Base-by-base conservation (phyloP, 495 filamentous ascomycete species). In the Penicillium subrubescens region DNA sequence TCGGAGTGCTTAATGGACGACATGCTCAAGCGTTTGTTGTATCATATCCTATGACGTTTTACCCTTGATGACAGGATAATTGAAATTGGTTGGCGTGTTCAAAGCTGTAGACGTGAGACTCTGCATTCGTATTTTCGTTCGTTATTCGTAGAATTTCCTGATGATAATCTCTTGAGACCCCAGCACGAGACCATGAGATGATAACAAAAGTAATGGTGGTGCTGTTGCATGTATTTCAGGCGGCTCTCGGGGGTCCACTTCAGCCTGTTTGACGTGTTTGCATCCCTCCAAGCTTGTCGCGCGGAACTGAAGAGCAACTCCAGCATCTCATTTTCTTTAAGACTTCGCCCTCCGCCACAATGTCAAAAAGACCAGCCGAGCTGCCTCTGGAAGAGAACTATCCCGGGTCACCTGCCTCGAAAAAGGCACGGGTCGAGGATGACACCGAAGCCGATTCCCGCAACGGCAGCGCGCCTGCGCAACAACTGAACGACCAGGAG, bases 321-420 rank as follows among this genome's bases (percentile, higher is more conserved):
- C 37, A 41, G 35, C 63, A 44, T 60, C 60, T 33, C 51, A 34
- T 31, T 60, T 43, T 59, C 67, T 57, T 25, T 57, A 33, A 57
- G n/a, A 12, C 17, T 15, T 59, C 67, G 60, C 54, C 53, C 60
- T 59, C 58, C 65, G 59, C 70, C 72, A 73, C 66, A 69, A 92
- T 92, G 89, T 80, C 87, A 15, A 96, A 97, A 77, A 86, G 93
- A 77, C 87, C 83, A 62, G 93, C 92, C 57, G 86, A 89, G 60
- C 86, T 92, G 68, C 81, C 89, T 53, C 81, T 95, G n/a, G 92
- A 95, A 67, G 85, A 88, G 50, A 70, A 86, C 23, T 72, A 77
- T 8, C 79, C 77, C 25, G 84, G 82, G 31, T 94, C 92, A 12
- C 92, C 92, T 1, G 86, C 84, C 33, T 89, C 90, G 23, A 97